These are phyloP conservation scores for Diddensiella transvaalensis DNA, from an alignment of 805 yeast species.

Conservation along the genomic window DNA sequence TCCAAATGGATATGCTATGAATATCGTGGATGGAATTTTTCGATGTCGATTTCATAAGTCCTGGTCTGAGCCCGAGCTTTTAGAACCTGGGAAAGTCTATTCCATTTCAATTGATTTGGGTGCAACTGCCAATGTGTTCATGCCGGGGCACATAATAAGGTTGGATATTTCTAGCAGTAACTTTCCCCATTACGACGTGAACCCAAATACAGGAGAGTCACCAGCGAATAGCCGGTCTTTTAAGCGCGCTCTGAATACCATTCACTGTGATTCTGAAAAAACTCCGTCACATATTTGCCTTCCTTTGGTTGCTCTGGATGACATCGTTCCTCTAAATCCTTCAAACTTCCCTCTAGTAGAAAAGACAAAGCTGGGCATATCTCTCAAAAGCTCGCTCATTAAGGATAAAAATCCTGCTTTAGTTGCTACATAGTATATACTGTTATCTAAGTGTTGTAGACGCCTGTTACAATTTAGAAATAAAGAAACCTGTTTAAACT, in stretches of 20 bases:
- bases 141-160: conserved; percentile 10
- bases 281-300: not conserved
- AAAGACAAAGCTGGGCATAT: not conserved
- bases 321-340: not conserved
- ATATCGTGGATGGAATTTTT: conserved; percentile 7
- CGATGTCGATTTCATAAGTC: conserved; percentile 10
- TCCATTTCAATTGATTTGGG: conserved; percentile 5
- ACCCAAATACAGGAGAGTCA: conserved; percentile 11
- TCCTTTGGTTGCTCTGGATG: not conserved
- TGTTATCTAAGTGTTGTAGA: too few species aligned
- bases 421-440: not conserved
- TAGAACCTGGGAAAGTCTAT: conserved; percentile 2
- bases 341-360: not conserved
- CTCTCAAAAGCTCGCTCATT: not conserved
- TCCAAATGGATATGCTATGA: conserved; percentile 10
- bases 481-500: too few species aligned
- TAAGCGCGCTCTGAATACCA: not conserved
- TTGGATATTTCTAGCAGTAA: conserved; percentile 13
- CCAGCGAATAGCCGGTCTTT: not conserved
- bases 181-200: conserved; percentile 12
- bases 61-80: not conserved
- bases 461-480: too few species aligned
- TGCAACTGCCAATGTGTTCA: conserved; percentile 8
- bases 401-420: not conserved
- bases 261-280: not conserved